A percentile compares a stretch with the other conserved stretches of the same genome.
phyloP scores from a whole-genome alignment of 148 eudicot genomes.

The Rheum nobile region DNA sequence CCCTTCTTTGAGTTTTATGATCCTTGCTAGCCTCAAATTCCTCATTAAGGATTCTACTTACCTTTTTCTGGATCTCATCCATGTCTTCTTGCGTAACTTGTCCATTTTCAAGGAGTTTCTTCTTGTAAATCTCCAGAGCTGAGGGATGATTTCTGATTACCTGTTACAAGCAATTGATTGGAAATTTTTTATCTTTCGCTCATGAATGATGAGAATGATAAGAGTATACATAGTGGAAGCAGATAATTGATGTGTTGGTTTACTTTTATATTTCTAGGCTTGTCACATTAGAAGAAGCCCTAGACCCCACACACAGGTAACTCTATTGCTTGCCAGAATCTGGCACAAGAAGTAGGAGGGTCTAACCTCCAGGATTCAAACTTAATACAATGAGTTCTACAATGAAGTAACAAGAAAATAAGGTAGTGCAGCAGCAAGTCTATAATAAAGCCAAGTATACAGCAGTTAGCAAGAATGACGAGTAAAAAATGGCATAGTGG shows the following conservation, averaged over 20 bases:
- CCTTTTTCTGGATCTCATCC: conserved; percentile 57
- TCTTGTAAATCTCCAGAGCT: conserved; percentile 64
- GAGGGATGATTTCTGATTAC: conserved; percentile 78
- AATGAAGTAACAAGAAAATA: conserved; percentile 2
- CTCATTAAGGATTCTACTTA: conserved; percentile 61
- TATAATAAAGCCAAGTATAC: not conserved
- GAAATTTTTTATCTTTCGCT: not conserved
- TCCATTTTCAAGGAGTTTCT: conserved; percentile 63
- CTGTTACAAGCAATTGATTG: conserved; percentile 16
- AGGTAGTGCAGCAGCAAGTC: not conserved
- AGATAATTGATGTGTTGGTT: not conserved
- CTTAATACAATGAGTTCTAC: not conserved
- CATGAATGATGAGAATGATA: not conserved
- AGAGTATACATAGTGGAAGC: not conserved
- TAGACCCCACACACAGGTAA: not conserved
- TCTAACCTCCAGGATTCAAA: not conserved
- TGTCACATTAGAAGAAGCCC: not conserved
- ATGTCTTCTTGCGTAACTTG: conserved; percentile 59
- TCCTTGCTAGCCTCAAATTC: conserved; percentile 83
- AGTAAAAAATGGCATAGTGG: not conserved
- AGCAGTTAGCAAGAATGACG: not conserved
- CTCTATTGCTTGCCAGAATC: not conserved
- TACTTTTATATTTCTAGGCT: not conserved
- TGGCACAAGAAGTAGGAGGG: not conserved
- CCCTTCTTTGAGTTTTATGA: conserved; percentile 56